These are phyloP conservation scores for Salix udensis DNA, from an alignment of 345 rosid species.

Conservation along the genomic window DNA sequence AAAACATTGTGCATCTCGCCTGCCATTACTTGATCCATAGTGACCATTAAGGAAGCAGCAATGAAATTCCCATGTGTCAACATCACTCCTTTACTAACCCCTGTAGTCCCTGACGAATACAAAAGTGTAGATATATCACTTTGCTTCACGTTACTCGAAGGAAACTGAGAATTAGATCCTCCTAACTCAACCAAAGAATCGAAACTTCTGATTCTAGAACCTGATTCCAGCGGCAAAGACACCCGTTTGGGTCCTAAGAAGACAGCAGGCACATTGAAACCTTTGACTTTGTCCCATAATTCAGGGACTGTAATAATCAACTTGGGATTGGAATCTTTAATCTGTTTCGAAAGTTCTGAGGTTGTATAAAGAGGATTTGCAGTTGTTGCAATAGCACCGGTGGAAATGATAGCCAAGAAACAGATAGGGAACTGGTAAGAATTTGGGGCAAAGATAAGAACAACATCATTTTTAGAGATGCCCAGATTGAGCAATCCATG, in stretches of 20 bases:
- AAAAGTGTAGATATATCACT: neutral
- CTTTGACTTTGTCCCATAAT: neutral
- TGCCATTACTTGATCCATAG: neutral
- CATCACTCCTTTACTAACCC: neutral
- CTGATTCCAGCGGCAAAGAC: neutral
- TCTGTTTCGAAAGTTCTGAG: slow-evolving; percentile 54
- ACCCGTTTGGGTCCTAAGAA: neutral
- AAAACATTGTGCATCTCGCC: neutral
- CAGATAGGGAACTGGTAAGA: slow-evolving; percentile 64
- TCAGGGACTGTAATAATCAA: neutral
- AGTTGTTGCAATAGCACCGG: slow-evolving; percentile 67
- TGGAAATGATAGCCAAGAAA: slow-evolving; percentile 53
- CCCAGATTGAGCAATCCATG: slow-evolving; percentile 61
- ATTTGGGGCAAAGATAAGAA: slow-evolving; percentile 66
- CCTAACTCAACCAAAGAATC: neutral
- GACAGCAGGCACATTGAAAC: neutral
- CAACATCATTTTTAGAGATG: slow-evolving; percentile 51
- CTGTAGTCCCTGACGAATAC: neutral
- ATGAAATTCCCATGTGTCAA: neutral
- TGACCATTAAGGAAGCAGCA: neutral
- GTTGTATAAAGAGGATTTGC: slow-evolving; percentile 59
- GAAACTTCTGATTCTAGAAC: neutral
- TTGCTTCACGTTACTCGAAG: neutral
- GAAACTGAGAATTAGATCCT: neutral
- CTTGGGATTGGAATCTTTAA: slow-evolving; percentile 42